Conservation (phyloP, 2,329 filamentous ascomycete genomes). For the Hypomyces perniciosus region DNA sequence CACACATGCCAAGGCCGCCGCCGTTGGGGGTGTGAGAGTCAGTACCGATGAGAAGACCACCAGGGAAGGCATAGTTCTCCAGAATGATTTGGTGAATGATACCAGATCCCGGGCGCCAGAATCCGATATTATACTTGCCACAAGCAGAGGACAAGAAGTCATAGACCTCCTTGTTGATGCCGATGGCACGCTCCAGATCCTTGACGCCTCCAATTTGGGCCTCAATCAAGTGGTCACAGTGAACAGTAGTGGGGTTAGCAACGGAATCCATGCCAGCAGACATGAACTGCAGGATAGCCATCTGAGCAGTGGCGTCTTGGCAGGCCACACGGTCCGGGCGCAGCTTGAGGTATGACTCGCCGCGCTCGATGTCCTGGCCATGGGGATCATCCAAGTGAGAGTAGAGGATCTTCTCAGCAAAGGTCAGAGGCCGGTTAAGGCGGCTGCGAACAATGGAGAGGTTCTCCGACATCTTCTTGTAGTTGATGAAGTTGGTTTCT, state of each 20-base stretch:
- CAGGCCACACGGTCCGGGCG: conserved; percentile 96
- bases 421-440: conserved; percentile 89
- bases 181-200: conserved; percentile 84
- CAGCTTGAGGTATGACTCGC: conserved; percentile 91
- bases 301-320: conserved; percentile 99
- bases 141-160: conserved; percentile 91
- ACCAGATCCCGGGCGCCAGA: conserved; percentile 97
- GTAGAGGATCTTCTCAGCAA: conserved; percentile 98
- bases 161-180: conserved; percentile 99
- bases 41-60: conserved; percentile 94
- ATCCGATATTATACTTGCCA: conserved; percentile 99
- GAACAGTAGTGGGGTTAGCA: conserved; percentile 89
- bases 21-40: conserved; percentile 97
- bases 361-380: conserved; percentile 92
- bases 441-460: conserved; percentile 81
- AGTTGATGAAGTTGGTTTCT: conserved; percentile 96
- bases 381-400: conserved; percentile 97
- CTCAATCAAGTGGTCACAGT: conserved; percentile 99
- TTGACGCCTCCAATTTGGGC: conserved; percentile 88
- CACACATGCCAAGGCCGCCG: conserved; percentile 90
- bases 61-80: conserved; percentile 99
- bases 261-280: conserved; percentile 94
- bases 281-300: conserved; percentile 99
- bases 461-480: conserved; percentile 99
- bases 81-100: conserved; percentile 99